These are phyloP conservation scores for Paramecium sexaurelia DNA, from an alignment of 73 alveolate genomes.

Conservation along the genomic window DNA sequence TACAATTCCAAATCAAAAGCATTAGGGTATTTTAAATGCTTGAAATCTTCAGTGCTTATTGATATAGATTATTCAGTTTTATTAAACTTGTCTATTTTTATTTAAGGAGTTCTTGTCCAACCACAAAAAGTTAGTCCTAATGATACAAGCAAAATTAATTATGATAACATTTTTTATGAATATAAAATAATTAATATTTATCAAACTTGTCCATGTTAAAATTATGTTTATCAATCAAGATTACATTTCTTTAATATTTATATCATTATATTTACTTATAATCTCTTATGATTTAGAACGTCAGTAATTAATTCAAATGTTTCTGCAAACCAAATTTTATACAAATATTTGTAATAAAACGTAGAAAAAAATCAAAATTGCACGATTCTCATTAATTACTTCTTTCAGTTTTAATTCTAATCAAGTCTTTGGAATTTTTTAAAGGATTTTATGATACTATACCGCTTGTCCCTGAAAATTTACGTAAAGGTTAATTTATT, in stretches of 20 bases:
- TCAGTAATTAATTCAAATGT: not conserved
- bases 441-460: not conserved
- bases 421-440: not conserved
- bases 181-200: not conserved
- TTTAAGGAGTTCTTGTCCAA: not conserved
- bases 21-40: not conserved
- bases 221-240: not conserved
- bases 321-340: not conserved
- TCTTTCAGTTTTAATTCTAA: not conserved
- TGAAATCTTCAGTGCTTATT: not conserved
- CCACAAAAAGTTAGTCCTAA: not conserved
- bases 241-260: not conserved
- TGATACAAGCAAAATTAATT: not conserved
- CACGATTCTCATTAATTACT: not conserved
- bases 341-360: not conserved
- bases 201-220: not conserved
- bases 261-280: not conserved
- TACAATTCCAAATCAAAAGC: not conserved
- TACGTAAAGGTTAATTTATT: not conserved
- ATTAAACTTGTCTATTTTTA: not conserved
- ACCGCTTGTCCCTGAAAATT: conserved; percentile 2
- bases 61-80: not conserved
- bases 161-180: not conserved
- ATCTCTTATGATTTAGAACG: too few species aligned
- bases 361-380: not conserved